These are phyloP conservation scores for Candida quercuum DNA, from an alignment of 805 yeast genomes.

Conservation along the genomic window DNA sequence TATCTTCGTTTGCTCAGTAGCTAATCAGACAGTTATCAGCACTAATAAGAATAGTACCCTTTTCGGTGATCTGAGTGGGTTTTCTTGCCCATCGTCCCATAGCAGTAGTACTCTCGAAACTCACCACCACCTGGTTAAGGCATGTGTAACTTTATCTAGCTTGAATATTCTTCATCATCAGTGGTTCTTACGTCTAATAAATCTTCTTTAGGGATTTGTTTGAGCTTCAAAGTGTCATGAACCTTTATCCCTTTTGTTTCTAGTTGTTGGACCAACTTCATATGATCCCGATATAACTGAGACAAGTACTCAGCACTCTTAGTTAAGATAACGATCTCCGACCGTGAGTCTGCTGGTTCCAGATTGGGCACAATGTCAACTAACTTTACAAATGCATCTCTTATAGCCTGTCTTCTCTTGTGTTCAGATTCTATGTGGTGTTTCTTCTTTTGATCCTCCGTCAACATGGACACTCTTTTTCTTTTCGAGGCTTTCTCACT, in stretches of 20 bases:
- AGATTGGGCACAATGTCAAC: slow-evolving; percentile 74
- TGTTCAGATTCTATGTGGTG: slow-evolving; percentile 85
- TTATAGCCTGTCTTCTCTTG: slow-evolving; percentile 77
- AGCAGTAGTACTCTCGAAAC: no score
- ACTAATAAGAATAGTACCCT: no score
- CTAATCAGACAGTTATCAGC: no score
- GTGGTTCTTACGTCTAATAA: neutral
- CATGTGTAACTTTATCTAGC: neutral
- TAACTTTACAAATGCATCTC: slow-evolving; percentile 74
- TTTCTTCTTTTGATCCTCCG: slow-evolving; percentile 41
- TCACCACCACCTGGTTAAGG: no score
- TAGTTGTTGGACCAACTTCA: slow-evolving; percentile 36
- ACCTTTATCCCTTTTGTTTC: slow-evolving; percentile 26
- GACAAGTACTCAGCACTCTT: slow-evolving; percentile 56
- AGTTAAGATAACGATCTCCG: slow-evolving; percentile 70
- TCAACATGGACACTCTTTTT: slow-evolving; percentile 18
- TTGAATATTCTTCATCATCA: neutral
- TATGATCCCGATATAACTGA: slow-evolving; percentile 45
- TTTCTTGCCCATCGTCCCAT: no score
- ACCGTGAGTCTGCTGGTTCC: slow-evolving; percentile 63
- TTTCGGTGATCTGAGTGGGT: no score
- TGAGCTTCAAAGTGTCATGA: slow-evolving; percentile 3
- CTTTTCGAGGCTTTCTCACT: slow-evolving; percentile 7
- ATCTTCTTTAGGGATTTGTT: slow-evolving; percentile 1
- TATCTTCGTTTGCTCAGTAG: no score